phyloP scores from a whole-genome alignment of 805 yeast genomes.

The Debaryomyces castellii region DNA sequence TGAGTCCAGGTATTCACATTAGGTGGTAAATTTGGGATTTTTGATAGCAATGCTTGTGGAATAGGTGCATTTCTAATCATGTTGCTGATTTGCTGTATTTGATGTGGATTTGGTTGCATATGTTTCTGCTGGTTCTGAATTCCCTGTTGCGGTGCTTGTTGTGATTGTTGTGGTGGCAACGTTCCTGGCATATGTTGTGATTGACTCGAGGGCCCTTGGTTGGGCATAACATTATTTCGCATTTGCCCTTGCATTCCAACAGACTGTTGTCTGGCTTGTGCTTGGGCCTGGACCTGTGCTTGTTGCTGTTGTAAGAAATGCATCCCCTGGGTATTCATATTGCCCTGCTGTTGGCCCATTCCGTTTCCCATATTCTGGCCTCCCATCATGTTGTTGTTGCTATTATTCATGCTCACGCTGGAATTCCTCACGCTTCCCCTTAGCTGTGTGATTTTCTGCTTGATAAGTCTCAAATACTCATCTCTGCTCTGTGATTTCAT shows the following conservation, averaged over 20 bases:
- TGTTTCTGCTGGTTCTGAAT: slow-evolving; percentile 22
- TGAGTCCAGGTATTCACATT: slow-evolving; percentile 81
- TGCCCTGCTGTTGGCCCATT: slow-evolving; percentile 12
- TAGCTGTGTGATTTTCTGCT: slow-evolving; percentile 37
- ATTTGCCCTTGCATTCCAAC: slow-evolving; percentile 38
- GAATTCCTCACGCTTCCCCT: slow-evolving; percentile 17
- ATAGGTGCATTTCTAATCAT: slow-evolving; percentile 66
- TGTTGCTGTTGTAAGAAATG: slow-evolving; percentile 41
- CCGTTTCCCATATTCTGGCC: slow-evolving; percentile 13
- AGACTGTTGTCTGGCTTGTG: slow-evolving; percentile 49
- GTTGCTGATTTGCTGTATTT: slow-evolving; percentile 38
- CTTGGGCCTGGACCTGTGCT: slow-evolving; percentile 19
- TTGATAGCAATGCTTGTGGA: slow-evolving; percentile 62
- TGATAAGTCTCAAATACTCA: slow-evolving; percentile 50
- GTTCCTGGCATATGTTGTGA: slow-evolving; percentile 2
- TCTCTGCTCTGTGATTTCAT: slow-evolving; percentile 56
- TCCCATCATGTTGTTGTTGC: slow-evolving; percentile 2
- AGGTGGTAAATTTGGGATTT: slow-evolving; percentile 76
- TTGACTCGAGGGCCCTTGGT: slow-evolving; percentile 4
- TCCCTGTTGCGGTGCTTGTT: slow-evolving; percentile 4
- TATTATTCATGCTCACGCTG: slow-evolving; percentile 5
- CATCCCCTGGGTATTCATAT: slow-evolving; percentile 17
- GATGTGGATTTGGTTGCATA: slow-evolving; percentile 21
- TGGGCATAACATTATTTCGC: slow-evolving; percentile 13
- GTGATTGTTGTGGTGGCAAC: slow-evolving; percentile 1